Evolutionary conservation across 202 grass and related monocot genomes (phyloP), one percentile per base, ranked within the genome.

Genomic region (Schoenoplectus triqueter): DNA sequence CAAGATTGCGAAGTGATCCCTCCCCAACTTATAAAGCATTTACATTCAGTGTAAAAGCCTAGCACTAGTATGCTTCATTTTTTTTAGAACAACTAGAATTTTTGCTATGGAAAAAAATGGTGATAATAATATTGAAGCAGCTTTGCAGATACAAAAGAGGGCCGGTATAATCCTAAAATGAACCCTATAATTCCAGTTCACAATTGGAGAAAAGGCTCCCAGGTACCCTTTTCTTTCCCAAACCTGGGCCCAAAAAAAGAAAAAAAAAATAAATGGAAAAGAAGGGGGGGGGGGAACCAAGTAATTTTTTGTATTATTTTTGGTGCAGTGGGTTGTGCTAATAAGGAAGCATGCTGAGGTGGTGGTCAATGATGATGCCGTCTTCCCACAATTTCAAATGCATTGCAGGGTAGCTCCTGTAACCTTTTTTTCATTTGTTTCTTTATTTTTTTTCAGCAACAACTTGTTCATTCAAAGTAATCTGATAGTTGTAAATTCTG

Each of bases 201-300:
- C 64, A 94, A 95, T 84, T 99, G 96, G 91, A 99, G 96, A 86
- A 99, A 99, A 90, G 96, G 96, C 80, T 99, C 96, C 73, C 96
- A 99, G 96, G 96, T 95, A 80, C 14, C 44, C 64, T 78, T 78
- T 85, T 31, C 31, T 22, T 40, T 85, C 41, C 70, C 45, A 57
- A 21, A 83, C 39, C 59, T 78, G 15, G 60, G 2, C 3, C 7
- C 19, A 22, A 61, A 46, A 80, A 59, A 59, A 57, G 55, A 3
- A 50, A 66, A 67, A 82, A 39, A 48, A 52, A 52, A 55, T 82
- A n/a, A 82, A 66, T 40, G 41, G 6, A 63, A n/a, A 47, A 17
- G n/a, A n/a, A 31, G 31, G 42, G 48, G 6, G 10, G 21, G 7
- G 3, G 41, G 54, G 31, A 31, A 60, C 9, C 47, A 50, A 44